A percentile compares a stretch with the other conserved stretches of the same genome.
phyloP scores from a whole-genome alignment of 2,329 filamentous ascomycete species.

The Chaetomiaceae sp. region DNA sequence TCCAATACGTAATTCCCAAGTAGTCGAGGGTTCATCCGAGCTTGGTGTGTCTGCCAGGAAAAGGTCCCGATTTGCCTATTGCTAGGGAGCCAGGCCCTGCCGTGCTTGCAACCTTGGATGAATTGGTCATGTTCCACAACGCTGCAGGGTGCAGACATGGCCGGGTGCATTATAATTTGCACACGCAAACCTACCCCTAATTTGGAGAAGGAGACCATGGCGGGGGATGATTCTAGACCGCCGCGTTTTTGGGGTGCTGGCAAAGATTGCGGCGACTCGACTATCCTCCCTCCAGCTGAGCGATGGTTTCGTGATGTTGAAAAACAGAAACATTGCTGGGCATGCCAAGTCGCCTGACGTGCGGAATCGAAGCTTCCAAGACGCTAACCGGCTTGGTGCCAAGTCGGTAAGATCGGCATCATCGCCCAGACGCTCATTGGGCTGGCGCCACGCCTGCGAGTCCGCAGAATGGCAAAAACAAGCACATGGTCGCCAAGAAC shows the following conservation, averaged over 20 bases:
- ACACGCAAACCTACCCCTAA: background rate
- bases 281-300: background rate
- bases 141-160: background rate
- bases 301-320: slow-evolving; percentile 10
- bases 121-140: background rate
- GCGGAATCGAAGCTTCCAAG: slow-evolving; percentile 14
- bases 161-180: background rate
- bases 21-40: background rate
- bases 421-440: background rate
- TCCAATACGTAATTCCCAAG: background rate
- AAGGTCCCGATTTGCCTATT: background rate
- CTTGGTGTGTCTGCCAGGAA: background rate
- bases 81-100: background rate
- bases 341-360: slow-evolving; percentile 4
- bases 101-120: slow-evolving; percentile 6
- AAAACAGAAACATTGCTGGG: background rate
- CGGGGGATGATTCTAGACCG: background rate
- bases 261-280: background rate
- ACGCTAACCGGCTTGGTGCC: slow-evolving; percentile 11
- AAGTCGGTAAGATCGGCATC: slow-evolving; percentile 13
- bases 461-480: background rate
- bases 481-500: slow-evolving; percentile 9
- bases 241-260: background rate
- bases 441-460: background rate
- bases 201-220: background rate